Evolutionary conservation across 768 basidiomycete genomes (phyloP).

Genomic region (Amanita subjunquillea): DNA sequence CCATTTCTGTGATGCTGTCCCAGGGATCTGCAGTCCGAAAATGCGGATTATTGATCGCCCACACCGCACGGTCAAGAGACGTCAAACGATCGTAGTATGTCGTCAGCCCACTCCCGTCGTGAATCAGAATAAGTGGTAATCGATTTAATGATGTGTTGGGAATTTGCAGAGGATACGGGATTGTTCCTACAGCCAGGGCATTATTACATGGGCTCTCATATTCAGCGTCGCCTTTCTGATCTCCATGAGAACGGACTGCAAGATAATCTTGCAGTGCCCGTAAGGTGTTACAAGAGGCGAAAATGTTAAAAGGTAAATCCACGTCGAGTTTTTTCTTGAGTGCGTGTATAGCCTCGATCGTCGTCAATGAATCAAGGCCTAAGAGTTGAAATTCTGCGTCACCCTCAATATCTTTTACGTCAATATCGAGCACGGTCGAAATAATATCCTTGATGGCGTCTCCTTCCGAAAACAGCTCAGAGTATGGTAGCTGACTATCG

Average conservation of each 20-base stretch:
- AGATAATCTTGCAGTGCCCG: neutral
- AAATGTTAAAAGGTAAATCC: neutral
- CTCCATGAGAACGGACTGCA: neutral
- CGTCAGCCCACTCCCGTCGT: constrained; percentile 63
- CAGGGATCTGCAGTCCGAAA: constrained; percentile 36
- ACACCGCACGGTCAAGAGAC: constrained; percentile 40
- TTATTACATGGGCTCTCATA: neutral
- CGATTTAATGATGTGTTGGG: constrained; percentile 9
- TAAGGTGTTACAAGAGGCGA: constrained; percentile 1
- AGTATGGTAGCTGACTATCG: neutral
- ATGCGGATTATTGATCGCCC: constrained; percentile 50
- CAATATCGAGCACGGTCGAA: constrained; percentile 5
- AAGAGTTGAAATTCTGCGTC: constrained; percentile 5
- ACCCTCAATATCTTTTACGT: neutral
- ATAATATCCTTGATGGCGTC: neutral
- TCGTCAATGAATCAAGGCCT: constrained; percentile 7
- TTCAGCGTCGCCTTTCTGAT: neutral
- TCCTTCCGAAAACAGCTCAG: neutral
- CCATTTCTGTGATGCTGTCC: constrained; percentile 43
- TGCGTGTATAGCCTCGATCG: constrained; percentile 4
- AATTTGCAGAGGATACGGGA: constrained; percentile 28
- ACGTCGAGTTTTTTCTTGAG: neutral
- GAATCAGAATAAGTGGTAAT: constrained; percentile 51
- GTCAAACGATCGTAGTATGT: constrained; percentile 38
- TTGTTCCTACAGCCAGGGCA: constrained; percentile 11